Percentiles rank a stretch among this genome's conserved stretches.
phyloP scores from a whole-genome alignment of 768 basidiomycete species.

The Tulasnella sp. region DNA sequence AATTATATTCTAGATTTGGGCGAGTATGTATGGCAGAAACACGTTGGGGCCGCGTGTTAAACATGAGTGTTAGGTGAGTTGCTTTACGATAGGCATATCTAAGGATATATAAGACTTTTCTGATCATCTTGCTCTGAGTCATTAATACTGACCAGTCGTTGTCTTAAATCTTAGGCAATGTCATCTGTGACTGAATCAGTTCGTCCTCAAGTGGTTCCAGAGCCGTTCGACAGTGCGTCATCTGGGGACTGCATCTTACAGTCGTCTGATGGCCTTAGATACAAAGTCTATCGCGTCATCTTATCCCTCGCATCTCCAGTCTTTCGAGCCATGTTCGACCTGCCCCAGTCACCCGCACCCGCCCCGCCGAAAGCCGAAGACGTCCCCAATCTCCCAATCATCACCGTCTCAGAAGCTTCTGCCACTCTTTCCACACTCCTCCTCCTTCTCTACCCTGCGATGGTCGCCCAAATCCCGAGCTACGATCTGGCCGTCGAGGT shows the following conservation, averaged over 20 bases:
- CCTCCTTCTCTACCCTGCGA: background rate
- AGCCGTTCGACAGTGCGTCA: background rate
- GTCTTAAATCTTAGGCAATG: no score
- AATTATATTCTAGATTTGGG: no score
- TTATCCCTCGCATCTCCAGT: constrained; percentile 9
- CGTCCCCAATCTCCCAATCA: background rate
- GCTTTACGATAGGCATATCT: no score
- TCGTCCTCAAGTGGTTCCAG: no score
- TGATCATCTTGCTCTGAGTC: no score
- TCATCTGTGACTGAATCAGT: no score
- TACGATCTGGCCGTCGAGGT: constrained; percentile 7
- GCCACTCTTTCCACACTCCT: background rate
- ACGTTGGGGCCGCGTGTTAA: no score
- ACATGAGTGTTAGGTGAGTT: no score
- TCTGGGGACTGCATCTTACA: background rate
- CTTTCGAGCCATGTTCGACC: constrained; percentile 16
- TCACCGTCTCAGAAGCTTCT: background rate
- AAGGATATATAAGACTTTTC: no score
- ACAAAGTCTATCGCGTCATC: constrained; percentile 6
- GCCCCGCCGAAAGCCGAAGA: no score
- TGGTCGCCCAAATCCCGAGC: background rate
- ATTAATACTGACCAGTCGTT: no score
- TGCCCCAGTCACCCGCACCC: background rate
- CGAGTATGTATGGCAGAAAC: no score
- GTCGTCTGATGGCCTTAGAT: constrained; percentile 8